These are phyloP conservation scores for Lepidium africanum DNA, from an alignment of 345 rosid species.

Conservation along the genomic window DNA sequence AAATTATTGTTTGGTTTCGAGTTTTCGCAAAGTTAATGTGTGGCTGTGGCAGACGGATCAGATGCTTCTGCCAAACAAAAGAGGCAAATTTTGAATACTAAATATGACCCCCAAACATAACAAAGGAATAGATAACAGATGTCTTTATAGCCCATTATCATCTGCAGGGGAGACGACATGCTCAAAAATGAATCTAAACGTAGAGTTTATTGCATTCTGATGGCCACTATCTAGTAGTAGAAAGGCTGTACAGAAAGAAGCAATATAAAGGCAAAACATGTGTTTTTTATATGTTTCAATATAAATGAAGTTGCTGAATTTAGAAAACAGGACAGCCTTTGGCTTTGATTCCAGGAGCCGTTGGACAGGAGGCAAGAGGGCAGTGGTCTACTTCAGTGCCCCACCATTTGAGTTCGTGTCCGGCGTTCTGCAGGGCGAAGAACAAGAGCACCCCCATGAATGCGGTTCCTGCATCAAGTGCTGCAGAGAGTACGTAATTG, in stretches of 20 bases:
- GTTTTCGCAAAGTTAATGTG: constrained; percentile 6
- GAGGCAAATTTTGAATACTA: too few relatives aligned
- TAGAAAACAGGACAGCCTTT: constrained; percentile 58
- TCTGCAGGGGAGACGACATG: background rate
- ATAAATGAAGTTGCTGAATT: constrained; percentile 6
- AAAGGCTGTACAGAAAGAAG: constrained; percentile 26
- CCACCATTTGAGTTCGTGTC: constrained; percentile 75
- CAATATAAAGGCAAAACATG: constrained; percentile 5
- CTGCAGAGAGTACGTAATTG: constrained; percentile 90
- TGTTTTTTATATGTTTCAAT: constrained; percentile 1
- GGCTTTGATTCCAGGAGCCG: constrained; percentile 68
- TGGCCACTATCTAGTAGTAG: constrained; percentile 23
- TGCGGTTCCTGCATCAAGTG: constrained; percentile 96
- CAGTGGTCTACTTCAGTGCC: constrained; percentile 85
- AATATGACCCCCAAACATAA: too few relatives aligned
- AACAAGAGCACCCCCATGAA: constrained; percentile 94
- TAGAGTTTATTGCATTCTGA: constrained; percentile 23
- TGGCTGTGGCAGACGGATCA: constrained; percentile 11
- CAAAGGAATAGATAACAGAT: background rate
- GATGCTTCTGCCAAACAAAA: background rate
- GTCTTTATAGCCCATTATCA: background rate
- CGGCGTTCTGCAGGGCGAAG: constrained; percentile 77
- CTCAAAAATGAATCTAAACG: background rate
- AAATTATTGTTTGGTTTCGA: constrained; percentile 13
- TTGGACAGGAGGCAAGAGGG: constrained; percentile 82